These are phyloP conservation scores for Filobasidium uniguttulatum DNA, from an alignment of 1,284 basidiomycete species.

Conservation along the genomic window DNA sequence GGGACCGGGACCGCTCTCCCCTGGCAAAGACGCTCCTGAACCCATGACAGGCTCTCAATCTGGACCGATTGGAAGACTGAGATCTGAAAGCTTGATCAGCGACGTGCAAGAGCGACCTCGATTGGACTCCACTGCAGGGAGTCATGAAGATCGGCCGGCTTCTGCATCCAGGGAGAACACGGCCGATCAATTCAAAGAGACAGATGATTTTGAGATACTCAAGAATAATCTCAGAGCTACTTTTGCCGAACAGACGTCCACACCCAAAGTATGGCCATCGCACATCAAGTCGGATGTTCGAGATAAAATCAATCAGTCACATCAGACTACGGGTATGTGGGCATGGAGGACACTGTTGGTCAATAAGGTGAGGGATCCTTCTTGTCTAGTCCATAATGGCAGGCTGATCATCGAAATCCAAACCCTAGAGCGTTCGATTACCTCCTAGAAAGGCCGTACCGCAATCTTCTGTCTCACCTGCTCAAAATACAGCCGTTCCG, in stretches of 20 bases:
- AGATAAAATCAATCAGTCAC: constrained; percentile 36
- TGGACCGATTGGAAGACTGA: neutral
- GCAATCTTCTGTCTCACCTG: constrained; percentile 32
- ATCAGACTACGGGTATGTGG: constrained; percentile 38
- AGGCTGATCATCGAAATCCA: constrained; percentile 1
- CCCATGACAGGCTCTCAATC: no score
- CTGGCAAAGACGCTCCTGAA: no score
- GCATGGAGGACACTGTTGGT: constrained; percentile 67
- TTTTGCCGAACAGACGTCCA: neutral
- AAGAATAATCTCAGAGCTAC: constrained; percentile 1
- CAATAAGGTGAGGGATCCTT: constrained; percentile 47
- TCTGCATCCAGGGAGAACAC: no score
- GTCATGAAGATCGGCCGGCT: neutral
- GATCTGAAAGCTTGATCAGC: constrained; percentile 1
- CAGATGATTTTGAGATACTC: constrained; percentile 48
- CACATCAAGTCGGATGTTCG: constrained; percentile 24
- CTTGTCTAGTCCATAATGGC: neutral
- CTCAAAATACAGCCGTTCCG: neutral
- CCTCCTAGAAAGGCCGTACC: constrained; percentile 68
- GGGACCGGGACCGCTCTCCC: no score
- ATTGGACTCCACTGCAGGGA: neutral
- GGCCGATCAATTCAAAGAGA: no score
- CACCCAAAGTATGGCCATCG: constrained; percentile 2
- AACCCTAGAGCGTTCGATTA: constrained; percentile 51
- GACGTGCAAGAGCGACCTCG: neutral